Evolutionary conservation across 225 moss, liverwort and hornwort species (phyloP).

Genomic region (Ulota crispa): DNA sequence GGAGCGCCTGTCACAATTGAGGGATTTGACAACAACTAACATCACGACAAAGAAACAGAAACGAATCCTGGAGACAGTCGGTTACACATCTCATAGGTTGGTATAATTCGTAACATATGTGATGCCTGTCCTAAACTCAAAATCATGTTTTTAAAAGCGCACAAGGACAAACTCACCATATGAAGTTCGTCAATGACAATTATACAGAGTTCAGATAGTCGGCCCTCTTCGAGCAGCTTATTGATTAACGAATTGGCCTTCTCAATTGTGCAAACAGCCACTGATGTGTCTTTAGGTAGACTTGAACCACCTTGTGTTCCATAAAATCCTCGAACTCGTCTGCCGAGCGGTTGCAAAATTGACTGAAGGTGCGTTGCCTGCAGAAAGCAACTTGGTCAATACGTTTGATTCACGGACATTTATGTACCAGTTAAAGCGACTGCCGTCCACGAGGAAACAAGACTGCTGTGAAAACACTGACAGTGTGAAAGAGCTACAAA

Average conservation of each 20-base stretch:
- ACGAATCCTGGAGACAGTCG: slow-evolving; percentile 1
- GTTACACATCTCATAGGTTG: slow-evolving; percentile 19
- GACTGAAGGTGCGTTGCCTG: slow-evolving; percentile 94
- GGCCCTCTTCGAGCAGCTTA: slow-evolving; percentile 89
- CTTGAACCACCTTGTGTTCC: slow-evolving; percentile 81
- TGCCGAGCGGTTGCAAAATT: slow-evolving; percentile 80
- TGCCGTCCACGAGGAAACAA: slow-evolving; percentile 5
- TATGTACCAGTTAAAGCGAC: not conserved
- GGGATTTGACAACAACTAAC: slow-evolving; percentile 25
- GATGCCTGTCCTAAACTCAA: slow-evolving; percentile 5
- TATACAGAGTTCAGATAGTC: slow-evolving; percentile 77
- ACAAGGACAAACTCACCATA: slow-evolving; percentile 68
- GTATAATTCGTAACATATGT: slow-evolving; percentile 1
- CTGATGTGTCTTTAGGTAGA: slow-evolving; percentile 71
- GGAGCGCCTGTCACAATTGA: not conserved
- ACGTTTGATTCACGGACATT: slow-evolving; percentile 1
- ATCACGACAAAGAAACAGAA: slow-evolving; percentile 2
- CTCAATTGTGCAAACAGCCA: slow-evolving; percentile 98
- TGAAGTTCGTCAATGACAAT: slow-evolving; percentile 98
- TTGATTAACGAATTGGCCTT: slow-evolving; percentile 93
- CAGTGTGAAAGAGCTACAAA: not conserved
- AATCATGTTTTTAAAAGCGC: slow-evolving; percentile 10
- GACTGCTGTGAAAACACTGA: not conserved
- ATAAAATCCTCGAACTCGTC: slow-evolving; percentile 88
- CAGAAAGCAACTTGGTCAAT: slow-evolving; percentile 26